These are phyloP conservation scores for Russula foetens DNA, from an alignment of 768 basidiomycete genomes.

Conservation along the genomic window DNA sequence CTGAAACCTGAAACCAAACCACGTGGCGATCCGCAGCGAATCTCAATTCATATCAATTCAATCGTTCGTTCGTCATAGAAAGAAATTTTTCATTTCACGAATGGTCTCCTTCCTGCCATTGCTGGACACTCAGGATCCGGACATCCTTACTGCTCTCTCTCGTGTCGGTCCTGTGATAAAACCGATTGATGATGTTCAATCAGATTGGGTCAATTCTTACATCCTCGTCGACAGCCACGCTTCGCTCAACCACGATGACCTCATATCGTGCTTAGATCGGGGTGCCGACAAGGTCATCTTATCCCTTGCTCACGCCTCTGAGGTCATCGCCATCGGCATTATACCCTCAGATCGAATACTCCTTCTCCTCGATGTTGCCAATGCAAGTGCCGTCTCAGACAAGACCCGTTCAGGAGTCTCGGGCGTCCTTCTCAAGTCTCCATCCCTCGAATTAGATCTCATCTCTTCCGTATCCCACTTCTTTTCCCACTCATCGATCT, in stretches of 20 bases:
- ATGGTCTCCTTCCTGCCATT: slow-evolving; percentile 27
- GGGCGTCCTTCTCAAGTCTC: slow-evolving; percentile 73
- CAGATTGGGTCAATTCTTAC: slow-evolving; percentile 31
- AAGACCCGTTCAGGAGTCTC: slow-evolving; percentile 65
- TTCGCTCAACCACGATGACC: slow-evolving; percentile 42
- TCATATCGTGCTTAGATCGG: slow-evolving; percentile 60
- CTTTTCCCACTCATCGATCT: slow-evolving; percentile 53
- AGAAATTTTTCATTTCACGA: too few relatives aligned
- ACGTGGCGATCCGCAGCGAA: too few relatives aligned
- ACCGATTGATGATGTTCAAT: slow-evolving; percentile 27
- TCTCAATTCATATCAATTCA: too few relatives aligned
- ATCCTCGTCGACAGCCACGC: slow-evolving; percentile 48
- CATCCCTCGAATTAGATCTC: slow-evolving; percentile 63
- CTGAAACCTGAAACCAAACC: too few relatives aligned
- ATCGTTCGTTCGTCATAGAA: too few relatives aligned
- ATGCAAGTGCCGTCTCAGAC: slow-evolving; percentile 68
- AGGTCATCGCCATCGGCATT: slow-evolving; percentile 52
- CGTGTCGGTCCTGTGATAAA: slow-evolving; percentile 76
- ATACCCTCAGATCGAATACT: slow-evolving; percentile 69
- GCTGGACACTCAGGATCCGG: slow-evolving; percentile 40
- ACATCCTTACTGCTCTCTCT: slow-evolving; percentile 50
- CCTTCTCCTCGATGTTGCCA: slow-evolving; percentile 67
- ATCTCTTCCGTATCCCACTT: slow-evolving; percentile 72
- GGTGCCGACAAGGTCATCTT: slow-evolving; percentile 80
- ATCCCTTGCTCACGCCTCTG: slow-evolving; percentile 54